These are phyloP conservation scores for Mrakia hoshinonis DNA, from an alignment of 768 basidiomycete species.

Conservation along the genomic window DNA sequence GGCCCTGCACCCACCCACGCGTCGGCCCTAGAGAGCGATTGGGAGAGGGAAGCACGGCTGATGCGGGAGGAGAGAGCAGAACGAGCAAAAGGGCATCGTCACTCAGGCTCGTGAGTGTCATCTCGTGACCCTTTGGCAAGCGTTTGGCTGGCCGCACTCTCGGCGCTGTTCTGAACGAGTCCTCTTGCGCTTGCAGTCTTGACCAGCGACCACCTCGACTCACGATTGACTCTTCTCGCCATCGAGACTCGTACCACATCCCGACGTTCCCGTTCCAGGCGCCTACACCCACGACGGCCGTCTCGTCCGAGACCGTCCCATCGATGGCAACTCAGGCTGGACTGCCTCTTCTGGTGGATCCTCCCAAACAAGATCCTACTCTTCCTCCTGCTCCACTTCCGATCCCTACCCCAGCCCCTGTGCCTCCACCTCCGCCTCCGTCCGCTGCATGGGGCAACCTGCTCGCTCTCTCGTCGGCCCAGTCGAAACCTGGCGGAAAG, in stretches of 20 bases:
- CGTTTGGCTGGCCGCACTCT: background rate
- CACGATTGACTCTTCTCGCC: background rate
- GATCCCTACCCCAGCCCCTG: background rate
- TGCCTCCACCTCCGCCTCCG: background rate
- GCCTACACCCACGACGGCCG: background rate
- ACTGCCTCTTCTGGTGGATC: background rate
- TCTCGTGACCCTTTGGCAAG: background rate
- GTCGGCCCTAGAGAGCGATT: background rate
- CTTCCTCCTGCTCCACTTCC: background rate
- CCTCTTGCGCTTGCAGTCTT: background rate
- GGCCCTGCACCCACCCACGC: background rate
- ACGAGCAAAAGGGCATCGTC: background rate
- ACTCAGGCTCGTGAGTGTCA: background rate
- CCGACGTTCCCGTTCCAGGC: background rate
- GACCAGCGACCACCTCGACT: background rate
- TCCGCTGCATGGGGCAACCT: constrained; percentile 17
- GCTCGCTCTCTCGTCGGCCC: constrained; percentile 1
- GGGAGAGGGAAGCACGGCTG: background rate
- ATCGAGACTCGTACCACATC: background rate
- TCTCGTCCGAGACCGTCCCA: background rate
- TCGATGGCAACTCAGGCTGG: background rate
- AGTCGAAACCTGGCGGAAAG: background rate
- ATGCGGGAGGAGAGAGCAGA: constrained; percentile 2
- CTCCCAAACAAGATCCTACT: background rate
- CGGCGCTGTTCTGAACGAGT: background rate